Conservation (phyloP, 75 land plant species). For the Picea sitchensis region DNA sequence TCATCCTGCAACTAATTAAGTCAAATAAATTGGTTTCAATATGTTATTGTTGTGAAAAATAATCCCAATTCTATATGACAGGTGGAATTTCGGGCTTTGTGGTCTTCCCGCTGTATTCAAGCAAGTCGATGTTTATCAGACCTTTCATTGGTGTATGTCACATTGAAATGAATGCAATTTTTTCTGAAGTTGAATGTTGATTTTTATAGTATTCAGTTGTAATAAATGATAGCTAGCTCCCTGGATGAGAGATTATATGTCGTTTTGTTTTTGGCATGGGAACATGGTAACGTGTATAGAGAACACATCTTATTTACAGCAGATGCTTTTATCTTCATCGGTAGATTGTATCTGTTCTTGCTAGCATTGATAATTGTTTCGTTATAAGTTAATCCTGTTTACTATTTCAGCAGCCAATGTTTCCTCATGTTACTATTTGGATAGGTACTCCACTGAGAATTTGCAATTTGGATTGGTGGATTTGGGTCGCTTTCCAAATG, state of each 20-base stretch:
- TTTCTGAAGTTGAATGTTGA: background rate
- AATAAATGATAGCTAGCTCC: background rate
- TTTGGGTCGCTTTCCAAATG: conserved; percentile 76
- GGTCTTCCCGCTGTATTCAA: conserved; percentile 38
- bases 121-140: conserved; percentile 51
- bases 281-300: background rate
- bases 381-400: background rate
- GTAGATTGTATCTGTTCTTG: background rate
- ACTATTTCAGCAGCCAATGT: background rate
- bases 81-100: conserved; percentile 60
- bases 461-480: conserved; percentile 70
- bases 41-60: background rate
- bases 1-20: background rate
- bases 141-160: conserved; percentile 56
- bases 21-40: background rate
- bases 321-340: background rate
- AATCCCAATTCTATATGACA: conserved; percentile 17
- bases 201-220: background rate
- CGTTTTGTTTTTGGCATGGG: background rate
- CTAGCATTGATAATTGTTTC: background rate
- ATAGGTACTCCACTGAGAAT: conserved; percentile 57
- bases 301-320: background rate
- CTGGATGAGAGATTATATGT: background rate
- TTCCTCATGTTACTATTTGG: background rate
- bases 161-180: conserved; percentile 3